A percentile compares a stretch with the other conserved stretches of the same genome.
These are phyloP conservation scores for Mortierella sp. DNA, from an alignment of 371 early-diverging fungal species.

Conservation along the genomic window DNA sequence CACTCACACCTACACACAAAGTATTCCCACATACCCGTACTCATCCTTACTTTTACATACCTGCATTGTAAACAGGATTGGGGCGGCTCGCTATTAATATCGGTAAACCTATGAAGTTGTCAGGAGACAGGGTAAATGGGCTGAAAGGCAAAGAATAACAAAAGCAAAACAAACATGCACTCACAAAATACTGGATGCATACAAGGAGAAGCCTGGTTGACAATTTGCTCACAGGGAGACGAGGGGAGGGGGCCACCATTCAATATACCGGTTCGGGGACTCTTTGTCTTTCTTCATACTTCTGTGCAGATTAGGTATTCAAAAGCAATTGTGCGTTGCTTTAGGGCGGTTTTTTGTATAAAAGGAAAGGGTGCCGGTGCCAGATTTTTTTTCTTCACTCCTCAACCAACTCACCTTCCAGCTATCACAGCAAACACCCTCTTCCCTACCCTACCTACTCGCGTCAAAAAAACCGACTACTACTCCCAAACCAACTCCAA, in stretches of 20 bases:
- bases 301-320: not conserved
- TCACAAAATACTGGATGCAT: not conserved
- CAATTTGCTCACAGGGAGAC: not conserved
- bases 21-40: not conserved
- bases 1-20: not conserved
- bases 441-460: not conserved
- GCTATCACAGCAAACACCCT: constrained; percentile 28
- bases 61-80: too few relatives aligned
- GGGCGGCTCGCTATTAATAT: not conserved
- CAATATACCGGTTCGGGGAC: not conserved
- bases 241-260: not conserved
- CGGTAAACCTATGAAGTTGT: not conserved
- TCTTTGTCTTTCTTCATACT: not conserved
- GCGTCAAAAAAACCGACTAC: not conserved
- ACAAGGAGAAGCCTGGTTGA: not conserved
- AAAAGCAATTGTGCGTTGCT: not conserved
- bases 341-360: constrained; percentile 6
- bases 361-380: constrained; percentile 2
- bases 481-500: not conserved
- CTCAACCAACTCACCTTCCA: constrained; percentile 17
- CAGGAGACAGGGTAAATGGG: not conserved
- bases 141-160: not conserved
- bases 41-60: too few relatives aligned
- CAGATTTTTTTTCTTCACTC: constrained; percentile 25
- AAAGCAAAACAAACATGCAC: not conserved